Percentiles rank a stretch among this genome's conserved stretches.
phyloP scores from a whole-genome alignment of 768 basidiomycete species.

The Lentinus tigrinus region DNA sequence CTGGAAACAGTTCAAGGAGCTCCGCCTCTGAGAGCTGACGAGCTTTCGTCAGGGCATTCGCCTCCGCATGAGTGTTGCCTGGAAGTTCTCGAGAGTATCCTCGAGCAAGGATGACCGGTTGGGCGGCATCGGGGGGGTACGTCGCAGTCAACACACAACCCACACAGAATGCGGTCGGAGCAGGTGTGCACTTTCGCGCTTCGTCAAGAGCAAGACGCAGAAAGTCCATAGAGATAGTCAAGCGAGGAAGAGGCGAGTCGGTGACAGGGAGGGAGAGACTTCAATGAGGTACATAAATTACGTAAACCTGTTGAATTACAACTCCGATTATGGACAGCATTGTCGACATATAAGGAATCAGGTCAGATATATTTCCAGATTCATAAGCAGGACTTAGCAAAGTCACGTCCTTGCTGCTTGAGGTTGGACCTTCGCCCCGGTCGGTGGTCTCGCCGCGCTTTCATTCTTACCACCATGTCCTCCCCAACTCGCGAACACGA shows the following conservation, averaged over 20 bases:
- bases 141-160: constrained; percentile 68
- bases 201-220: constrained; percentile 68
- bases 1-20: constrained; percentile 33
- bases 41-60: constrained; percentile 84
- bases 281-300: neutral
- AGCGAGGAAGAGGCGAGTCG: constrained; percentile 9
- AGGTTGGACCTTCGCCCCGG: constrained; percentile 4
- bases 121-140: constrained; percentile 37
- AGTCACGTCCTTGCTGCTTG: neutral
- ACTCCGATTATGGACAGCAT: neutral
- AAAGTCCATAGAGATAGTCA: constrained; percentile 35
- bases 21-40: constrained; percentile 41
- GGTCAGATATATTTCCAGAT: neutral
- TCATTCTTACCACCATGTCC: constrained; percentile 25
- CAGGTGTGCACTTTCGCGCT: constrained; percentile 67
- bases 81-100: constrained; percentile 89
- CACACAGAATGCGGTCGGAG: constrained; percentile 85
- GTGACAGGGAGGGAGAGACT: neutral
- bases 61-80: constrained; percentile 97
- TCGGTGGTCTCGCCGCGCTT: constrained; percentile 6
- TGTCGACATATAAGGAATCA: neutral
- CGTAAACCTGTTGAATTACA: no score
- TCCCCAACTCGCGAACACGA: constrained; percentile 44
- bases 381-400: neutral
- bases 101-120: constrained; percentile 61